Evolutionary conservation across 257 asterid genomes (phyloP), one percentile per base, ranked within the genome.

Genomic region (Solanum arcanum): DNA sequence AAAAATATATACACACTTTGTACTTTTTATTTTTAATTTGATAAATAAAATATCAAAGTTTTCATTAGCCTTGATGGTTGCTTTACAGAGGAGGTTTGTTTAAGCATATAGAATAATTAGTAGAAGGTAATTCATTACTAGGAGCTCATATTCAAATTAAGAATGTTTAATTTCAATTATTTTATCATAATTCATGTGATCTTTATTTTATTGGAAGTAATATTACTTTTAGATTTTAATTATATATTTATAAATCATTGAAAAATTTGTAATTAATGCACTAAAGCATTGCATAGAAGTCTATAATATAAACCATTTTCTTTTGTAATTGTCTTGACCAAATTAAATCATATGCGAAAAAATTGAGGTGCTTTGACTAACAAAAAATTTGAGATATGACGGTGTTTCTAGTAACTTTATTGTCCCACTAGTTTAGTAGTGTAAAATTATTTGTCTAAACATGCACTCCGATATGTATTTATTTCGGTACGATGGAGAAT

Each of bases 121-220:
- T n/a, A 12, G 72, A 64, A 64, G 72, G 33, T 64, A 62, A 62
- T 23, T 1, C 31, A 5, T 64, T 64, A 64, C 4, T 3, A 64
- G 33, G 8, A 25, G 8, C 16, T n/a, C 15, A n/a, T 0, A 62
- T 62, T 10, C 7, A 23, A 62, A 10, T 4, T 62, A 10, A 62
- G 6, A 0, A 23, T 0, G 15, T 10, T 2, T 2, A 9, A 21
- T 10, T 1, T 62, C 15, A 10, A 23, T 3, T n/a, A 60, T 62
- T 0, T 62, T 7, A 25, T 64, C 8, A n/a, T 1, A 64, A 64
- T 64, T 1, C 1, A 3, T 6, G 0, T 11, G 15, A 0, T 11
- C 1, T 11, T 64, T 64, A 64, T 64, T 64, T n/a, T n/a, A 64
- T 64, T 15, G 6, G 0, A 49, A 15, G 3, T 13, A 47, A 21